A percentile compares a stretch with the other conserved stretches of the same genome.
These are phyloP conservation scores for Aspergillus steynii DNA, from an alignment of 495 filamentous ascomycete species.

Conservation along the genomic window DNA sequence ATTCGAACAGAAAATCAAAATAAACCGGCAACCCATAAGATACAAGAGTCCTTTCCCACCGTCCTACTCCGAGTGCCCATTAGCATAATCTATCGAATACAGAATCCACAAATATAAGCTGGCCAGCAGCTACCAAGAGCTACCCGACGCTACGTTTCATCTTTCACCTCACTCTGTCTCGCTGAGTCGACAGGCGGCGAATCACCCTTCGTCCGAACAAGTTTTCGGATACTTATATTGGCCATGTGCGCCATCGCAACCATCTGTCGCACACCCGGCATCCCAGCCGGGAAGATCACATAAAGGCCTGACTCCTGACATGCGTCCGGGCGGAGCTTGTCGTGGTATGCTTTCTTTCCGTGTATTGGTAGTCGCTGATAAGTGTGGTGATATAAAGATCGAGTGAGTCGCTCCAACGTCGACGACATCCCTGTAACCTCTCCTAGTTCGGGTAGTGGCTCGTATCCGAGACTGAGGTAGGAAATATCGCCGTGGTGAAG, in stretches of 20 bases:
- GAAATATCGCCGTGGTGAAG: slow-evolving; percentile 29
- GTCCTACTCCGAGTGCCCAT: too few species aligned
- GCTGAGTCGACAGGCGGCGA: neutral
- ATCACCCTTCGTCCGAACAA: slow-evolving; percentile 3
- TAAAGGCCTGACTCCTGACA: slow-evolving; percentile 33
- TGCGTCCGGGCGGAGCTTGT: slow-evolving; percentile 41
- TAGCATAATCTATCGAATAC: too few species aligned
- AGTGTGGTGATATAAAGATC: slow-evolving; percentile 28
- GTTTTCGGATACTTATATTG: slow-evolving; percentile 17
- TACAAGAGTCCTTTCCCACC: too few species aligned
- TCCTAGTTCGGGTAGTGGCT: slow-evolving; percentile 32
- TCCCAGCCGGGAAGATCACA: slow-evolving; percentile 36
- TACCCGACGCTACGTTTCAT: neutral
- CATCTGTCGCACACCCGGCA: slow-evolving; percentile 32
- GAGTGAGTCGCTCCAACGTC: slow-evolving; percentile 26
- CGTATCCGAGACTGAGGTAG: slow-evolving; percentile 44
- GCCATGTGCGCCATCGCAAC: slow-evolving; percentile 41
- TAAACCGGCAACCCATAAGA: too few species aligned
- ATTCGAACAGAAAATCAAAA: too few species aligned
- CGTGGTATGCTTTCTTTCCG: slow-evolving; percentile 47
- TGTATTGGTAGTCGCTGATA: slow-evolving; percentile 35
- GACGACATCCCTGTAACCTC: slow-evolving; percentile 33
- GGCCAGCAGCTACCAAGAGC: neutral
- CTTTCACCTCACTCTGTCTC: neutral
- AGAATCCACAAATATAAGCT: neutral